A percentile compares a stretch with the other conserved stretches of the same genome.
Conservation (phyloP, 495 filamentous ascomycete genomes). For the Pyrenula massariospora region DNA sequence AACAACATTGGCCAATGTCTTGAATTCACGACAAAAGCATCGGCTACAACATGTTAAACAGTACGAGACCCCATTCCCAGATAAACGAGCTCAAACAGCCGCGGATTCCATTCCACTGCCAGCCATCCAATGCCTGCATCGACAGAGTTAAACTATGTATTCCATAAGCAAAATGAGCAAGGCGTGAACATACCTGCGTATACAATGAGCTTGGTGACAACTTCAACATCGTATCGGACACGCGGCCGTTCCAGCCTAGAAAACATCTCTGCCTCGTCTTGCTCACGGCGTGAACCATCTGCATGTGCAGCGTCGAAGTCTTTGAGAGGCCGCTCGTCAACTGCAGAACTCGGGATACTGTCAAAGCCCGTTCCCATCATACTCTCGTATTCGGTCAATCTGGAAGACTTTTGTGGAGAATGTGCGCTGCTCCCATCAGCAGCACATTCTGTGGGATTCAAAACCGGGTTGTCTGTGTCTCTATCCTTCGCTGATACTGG, state of each 20-base stretch:
- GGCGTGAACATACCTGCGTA: slow-evolving; percentile 62
- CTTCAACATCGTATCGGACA: slow-evolving; percentile 93
- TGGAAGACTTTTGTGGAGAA: slow-evolving; percentile 19
- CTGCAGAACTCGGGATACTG: slow-evolving; percentile 17
- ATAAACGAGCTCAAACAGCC: slow-evolving; percentile 55
- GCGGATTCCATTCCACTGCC: slow-evolving; percentile 53
- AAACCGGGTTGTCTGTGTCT: not conserved
- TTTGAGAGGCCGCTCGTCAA: slow-evolving; percentile 15
- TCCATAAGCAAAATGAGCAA: slow-evolving; percentile 8
- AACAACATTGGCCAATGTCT: no score
- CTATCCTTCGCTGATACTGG: slow-evolving; percentile 5
- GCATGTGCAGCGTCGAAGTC: slow-evolving; percentile 2
- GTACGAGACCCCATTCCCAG: slow-evolving; percentile 34
- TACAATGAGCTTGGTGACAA: slow-evolving; percentile 90
- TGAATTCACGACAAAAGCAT: no score
- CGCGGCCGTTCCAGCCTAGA: slow-evolving; percentile 72
- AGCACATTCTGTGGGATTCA: not conserved
- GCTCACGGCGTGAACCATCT: slow-evolving; percentile 38
- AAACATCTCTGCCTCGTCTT: slow-evolving; percentile 73
- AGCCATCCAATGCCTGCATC: slow-evolving; percentile 63
- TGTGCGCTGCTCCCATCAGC: not conserved
- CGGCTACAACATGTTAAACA: no score
- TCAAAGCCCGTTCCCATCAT: slow-evolving; percentile 52
- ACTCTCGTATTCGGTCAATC: slow-evolving; percentile 50
- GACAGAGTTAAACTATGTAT: no score